Evolutionary conservation across 192 early-diverging fungal genomes (phyloP), one percentile per base, ranked within the genome.

Genomic region (Coemansia sp.): DNA sequence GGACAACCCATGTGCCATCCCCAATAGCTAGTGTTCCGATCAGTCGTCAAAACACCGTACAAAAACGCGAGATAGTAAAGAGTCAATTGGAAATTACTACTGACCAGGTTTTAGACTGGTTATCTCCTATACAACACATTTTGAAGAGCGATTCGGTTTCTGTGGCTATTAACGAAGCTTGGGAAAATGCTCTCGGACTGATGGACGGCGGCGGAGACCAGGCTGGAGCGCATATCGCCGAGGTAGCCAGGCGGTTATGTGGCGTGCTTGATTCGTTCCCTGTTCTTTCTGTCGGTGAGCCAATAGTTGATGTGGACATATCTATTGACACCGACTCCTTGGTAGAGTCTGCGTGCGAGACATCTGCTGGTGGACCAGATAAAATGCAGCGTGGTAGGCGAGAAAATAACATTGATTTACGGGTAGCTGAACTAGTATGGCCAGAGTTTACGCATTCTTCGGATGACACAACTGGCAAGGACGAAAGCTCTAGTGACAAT

Each of bases 201-300:
- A 64, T 81, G 70, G 78, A 73, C 47, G 78, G 78, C 3, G 44
- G 44, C 0, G 44, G 41, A 49, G 18, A 61, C 18, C 40, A 38
- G 72, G 32, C 32, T 50, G 50, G 32, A 2, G 24, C 37, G 1
- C 78, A 81, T 64, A 75, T 70, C n/a, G 70, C 61, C 0, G 79
- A 81, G 41, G 73, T 81, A 13, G 65, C 74, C 16, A 60, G 49
- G 3, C 45, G 79, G 24, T 63, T 81, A 10, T 75, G 79, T 27
- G 44, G 40, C 0, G 61, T 67, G 2, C 61, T 75, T 41, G 61
- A 58, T 32, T 44, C 30, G 11, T 41, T 13, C 29, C 53, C 53
- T 2, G 6, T 15, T 18, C 15, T 56, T 9, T 15, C 53, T 30
- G 53, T 16, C 3, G 16, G 30, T 30, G 53, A 30, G 2, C 6